phyloP scores from a whole-genome alignment of 2,329 filamentous ascomycete species.

The Scedosporium apiospermum region DNA sequence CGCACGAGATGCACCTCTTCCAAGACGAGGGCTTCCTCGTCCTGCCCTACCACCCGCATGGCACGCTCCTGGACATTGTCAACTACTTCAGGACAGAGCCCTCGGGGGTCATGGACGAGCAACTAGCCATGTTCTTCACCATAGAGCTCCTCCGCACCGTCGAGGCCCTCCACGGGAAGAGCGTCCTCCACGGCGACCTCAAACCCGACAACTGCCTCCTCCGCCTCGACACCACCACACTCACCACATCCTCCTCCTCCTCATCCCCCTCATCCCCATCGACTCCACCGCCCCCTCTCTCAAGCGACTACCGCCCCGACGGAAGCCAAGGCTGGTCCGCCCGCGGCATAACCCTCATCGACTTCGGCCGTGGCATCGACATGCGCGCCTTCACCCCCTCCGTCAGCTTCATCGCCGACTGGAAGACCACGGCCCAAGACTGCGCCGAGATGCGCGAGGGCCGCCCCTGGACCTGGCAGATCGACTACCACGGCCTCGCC shows the following conservation, averaged over 20 bases:
- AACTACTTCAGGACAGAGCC: slow-evolving; percentile 71
- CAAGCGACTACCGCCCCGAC: slow-evolving; percentile 58
- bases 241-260: slow-evolving; percentile 3
- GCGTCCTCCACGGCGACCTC: slow-evolving; percentile 82
- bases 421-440: slow-evolving; percentile 79
- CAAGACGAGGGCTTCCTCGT: slow-evolving; percentile 83
- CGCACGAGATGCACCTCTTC: slow-evolving; percentile 87
- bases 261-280: slow-evolving; percentile 20
- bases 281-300: slow-evolving; percentile 27
- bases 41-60: slow-evolving; percentile 79
- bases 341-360: slow-evolving; percentile 79
- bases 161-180: slow-evolving; percentile 72
- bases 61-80: slow-evolving; percentile 88
- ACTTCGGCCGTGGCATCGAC: slow-evolving; percentile 91
- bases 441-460: slow-evolving; percentile 94
- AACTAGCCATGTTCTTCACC: slow-evolving; percentile 88
- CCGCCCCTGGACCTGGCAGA: slow-evolving; percentile 93
- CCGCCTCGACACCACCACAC: slow-evolving; percentile 51
- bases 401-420: slow-evolving; percentile 84
- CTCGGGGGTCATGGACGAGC: slow-evolving; percentile 75
- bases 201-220: slow-evolving; percentile 95
- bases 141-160: slow-evolving; percentile 85
- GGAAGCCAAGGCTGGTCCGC: slow-evolving; percentile 69
- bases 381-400: slow-evolving; percentile 72
- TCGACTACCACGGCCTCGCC: slow-evolving; percentile 90